Evolutionary conservation across 345 rosid species (phyloP).

Genomic region (Eucalyptus marginata): DNA sequence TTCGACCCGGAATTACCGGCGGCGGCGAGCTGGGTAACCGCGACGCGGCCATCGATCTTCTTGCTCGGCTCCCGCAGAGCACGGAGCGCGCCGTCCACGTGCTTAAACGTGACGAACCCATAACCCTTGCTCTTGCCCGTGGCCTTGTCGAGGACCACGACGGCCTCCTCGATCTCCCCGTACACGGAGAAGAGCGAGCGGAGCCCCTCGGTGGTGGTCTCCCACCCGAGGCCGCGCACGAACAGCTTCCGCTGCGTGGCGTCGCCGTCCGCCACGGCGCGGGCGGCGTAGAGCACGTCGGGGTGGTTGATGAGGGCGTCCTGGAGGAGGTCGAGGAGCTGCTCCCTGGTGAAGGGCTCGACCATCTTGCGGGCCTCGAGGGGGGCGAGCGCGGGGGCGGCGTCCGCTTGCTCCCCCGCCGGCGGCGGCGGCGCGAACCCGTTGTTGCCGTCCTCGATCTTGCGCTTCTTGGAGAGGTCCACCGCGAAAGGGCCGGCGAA

Average conservation of each 20-base stretch:
- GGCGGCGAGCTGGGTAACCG: constrained; percentile 68
- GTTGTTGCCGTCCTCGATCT: constrained; percentile 30
- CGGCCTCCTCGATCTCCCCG: constrained; percentile 79
- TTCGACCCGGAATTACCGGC: constrained; percentile 54
- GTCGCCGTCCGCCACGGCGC: constrained; percentile 54
- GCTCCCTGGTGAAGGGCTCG: constrained; percentile 50
- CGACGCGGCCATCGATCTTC: constrained; percentile 76
- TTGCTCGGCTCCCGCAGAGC: constrained; percentile 76
- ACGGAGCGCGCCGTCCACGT: constrained; percentile 54
- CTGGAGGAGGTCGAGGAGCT: constrained; percentile 54
- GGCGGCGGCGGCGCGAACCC: constrained; percentile 9
- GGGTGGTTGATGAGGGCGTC: constrained; percentile 34
- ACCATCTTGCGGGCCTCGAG: constrained; percentile 49
- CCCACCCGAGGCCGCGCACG: constrained; percentile 83
- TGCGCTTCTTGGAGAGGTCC: not conserved
- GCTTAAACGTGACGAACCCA: constrained; percentile 64
- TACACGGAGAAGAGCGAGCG: constrained; percentile 41
- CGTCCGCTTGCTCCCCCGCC: not conserved
- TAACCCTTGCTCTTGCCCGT: constrained; percentile 79
- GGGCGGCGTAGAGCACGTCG: constrained; percentile 37
- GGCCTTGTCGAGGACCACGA: constrained; percentile 55
- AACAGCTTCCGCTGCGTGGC: constrained; percentile 73
- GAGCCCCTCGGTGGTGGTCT: constrained; percentile 67
- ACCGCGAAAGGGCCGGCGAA: not conserved
- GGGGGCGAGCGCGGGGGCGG: constrained; percentile 11